Base-by-base conservation (phyloP, 2,329 filamentous ascomycete species). In the Rutstroemia sp. region DNA sequence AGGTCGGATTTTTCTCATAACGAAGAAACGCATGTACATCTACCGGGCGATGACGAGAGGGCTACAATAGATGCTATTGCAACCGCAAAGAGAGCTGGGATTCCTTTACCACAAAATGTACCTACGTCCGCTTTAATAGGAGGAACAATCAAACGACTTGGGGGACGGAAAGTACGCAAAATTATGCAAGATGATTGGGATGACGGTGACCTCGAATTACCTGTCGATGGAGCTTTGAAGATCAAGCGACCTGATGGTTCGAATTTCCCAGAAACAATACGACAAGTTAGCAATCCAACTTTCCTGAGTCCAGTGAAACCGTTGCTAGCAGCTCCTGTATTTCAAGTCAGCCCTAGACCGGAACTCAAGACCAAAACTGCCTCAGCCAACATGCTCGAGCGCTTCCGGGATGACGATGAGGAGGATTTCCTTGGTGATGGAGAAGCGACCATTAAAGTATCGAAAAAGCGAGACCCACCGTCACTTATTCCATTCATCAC, bases 141-240 rank as follows among this genome's bases (percentile, higher is more conserved):
- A 53, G 94, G 94, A 52, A 92, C 91, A 9, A 97, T 97, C 69
- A 95, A 95, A 74, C 81, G 92, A 64, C 78, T 97, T 37, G 92
- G 92, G 50, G 84, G 83, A 58, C 81, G 83, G 63, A 90, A 86
- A 66, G 78, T 87, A 19, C 86, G 84, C 66, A 87, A 82, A 67
- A 83, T 86, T 42, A 82, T 89, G 58, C 83, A 88, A 61, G 88
- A 92, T 69, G 92, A 89, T 85, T 86, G 83, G 59, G 87, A 91
- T 63, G 89, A 92, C 65, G 73, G 92, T 54, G 87, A 92, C 64
- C 72, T 92, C 49, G 87, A 89, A 64, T 71, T 91, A 16, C 85
- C 87, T 2, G 78, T 79, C 30, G 78, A 82, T 58, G 76, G 75
- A 5, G 69, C 73, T 23, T 74, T 91, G 58, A 80, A 83, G 63